Conservation (phyloP, 352 stramenopile species). For the Phytophthora pseudosyringae region DNA sequence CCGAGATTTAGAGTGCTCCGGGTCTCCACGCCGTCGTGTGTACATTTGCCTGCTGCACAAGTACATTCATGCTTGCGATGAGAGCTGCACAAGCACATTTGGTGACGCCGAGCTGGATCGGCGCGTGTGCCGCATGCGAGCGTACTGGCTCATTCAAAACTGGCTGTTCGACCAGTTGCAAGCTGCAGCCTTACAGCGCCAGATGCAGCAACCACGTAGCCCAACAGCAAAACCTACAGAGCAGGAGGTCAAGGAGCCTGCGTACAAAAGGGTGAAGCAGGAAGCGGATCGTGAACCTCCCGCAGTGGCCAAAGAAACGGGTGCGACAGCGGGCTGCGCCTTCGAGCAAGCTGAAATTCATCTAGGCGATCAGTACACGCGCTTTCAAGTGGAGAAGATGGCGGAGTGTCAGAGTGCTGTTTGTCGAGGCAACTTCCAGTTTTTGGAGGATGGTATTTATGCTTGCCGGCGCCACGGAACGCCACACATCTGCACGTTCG, state of each 20-base stretch:
- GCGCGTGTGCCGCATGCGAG: constrained; percentile 73
- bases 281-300: constrained; percentile 3
- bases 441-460: constrained; percentile 77
- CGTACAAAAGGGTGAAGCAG: constrained; percentile 21
- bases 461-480: constrained; percentile 70
- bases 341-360: constrained; percentile 65
- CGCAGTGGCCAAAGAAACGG: neutral
- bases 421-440: constrained; percentile 63
- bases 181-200: constrained; percentile 16
- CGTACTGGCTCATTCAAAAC: constrained; percentile 82
- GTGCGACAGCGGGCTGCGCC: constrained; percentile 19
- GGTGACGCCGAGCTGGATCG: constrained; percentile 65
- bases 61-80: constrained; percentile 85
- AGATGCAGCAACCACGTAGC: constrained; percentile 18
- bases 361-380: constrained; percentile 60
- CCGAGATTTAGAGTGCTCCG: constrained; percentile 75
- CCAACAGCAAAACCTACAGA: constrained; percentile 1
- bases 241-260: constrained; percentile 23
- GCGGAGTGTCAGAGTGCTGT: constrained; percentile 43
- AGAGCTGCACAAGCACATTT: constrained; percentile 68
- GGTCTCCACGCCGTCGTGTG: constrained; percentile 67
- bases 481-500: constrained; percentile 78
- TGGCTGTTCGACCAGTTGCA: constrained; percentile 81
- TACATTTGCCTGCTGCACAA: constrained; percentile 83
- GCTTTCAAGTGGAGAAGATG: constrained; percentile 56